A percentile compares a stretch with the other conserved stretches of the same genome.
phyloP scores from a whole-genome alignment of 495 filamentous ascomycete species.

The Pyrenula massariospora region DNA sequence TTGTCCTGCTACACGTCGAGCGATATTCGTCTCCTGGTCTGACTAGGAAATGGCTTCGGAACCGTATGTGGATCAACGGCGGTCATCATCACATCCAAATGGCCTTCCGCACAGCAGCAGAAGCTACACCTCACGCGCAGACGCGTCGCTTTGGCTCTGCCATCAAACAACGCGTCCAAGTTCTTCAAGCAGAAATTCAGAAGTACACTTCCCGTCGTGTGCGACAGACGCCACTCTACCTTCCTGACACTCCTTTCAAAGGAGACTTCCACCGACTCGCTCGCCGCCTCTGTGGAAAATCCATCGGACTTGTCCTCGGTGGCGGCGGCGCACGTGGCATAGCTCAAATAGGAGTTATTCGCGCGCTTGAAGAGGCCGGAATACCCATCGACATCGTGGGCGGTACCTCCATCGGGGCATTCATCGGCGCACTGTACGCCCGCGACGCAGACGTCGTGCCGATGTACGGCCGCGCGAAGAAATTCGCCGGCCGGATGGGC shows the following conservation, averaged over 20 bases:
- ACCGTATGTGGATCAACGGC: constrained; percentile 96
- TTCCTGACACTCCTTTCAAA: constrained; percentile 84
- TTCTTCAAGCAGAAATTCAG: constrained; percentile 90
- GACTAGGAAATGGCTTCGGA: constrained; percentile 81
- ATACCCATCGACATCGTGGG: constrained; percentile 95
- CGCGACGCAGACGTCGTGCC: constrained; percentile 94
- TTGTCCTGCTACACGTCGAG: constrained; percentile 88
- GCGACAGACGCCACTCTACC: constrained; percentile 78
- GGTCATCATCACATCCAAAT: constrained; percentile 97
- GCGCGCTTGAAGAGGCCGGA: constrained; percentile 89
- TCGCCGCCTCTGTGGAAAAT: constrained; percentile 82
- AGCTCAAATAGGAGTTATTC: constrained; percentile 83
- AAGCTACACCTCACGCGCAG: constrained; percentile 60
- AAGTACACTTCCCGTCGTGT: constrained; percentile 88
- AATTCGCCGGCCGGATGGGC: constrained; percentile 92
- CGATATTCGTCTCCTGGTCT: constrained; percentile 75
- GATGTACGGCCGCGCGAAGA: constrained; percentile 92
- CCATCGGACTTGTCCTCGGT: constrained; percentile 85
- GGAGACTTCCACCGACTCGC: constrained; percentile 93
- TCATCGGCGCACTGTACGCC: constrained; percentile 91
- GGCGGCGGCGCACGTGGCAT: constrained; percentile 90
- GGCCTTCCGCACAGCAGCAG: constrained; percentile 68
- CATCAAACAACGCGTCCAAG: constrained; percentile 86
- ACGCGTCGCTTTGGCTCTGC: constrained; percentile 70
- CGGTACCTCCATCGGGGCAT: constrained; percentile 94